Percentiles rank a stretch among this genome's conserved stretches.
phyloP scores from a whole-genome alignment of 2,329 filamentous ascomycete species.

The Aureobasidium pullulans region DNA sequence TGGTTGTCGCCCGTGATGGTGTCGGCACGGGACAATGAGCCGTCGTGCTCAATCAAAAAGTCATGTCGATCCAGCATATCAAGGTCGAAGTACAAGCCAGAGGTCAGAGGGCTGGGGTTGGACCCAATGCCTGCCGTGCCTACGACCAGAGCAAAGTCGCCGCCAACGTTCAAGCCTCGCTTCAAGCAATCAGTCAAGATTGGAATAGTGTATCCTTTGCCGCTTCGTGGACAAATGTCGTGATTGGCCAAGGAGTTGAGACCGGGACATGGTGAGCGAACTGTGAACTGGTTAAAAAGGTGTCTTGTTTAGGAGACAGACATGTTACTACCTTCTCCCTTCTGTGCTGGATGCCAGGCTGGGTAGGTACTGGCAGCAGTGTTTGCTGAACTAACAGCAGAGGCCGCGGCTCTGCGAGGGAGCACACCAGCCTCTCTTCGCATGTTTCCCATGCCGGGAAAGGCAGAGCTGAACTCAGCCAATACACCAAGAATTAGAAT shows the following conservation, averaged over 20 bases:
- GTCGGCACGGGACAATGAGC: slow-evolving; percentile 28
- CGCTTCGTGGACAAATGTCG: slow-evolving; percentile 12
- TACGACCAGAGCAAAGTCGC: neutral
- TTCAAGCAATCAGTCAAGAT: slow-evolving; percentile 7
- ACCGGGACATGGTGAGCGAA: slow-evolving; percentile 12
- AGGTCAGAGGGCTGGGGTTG: slow-evolving; percentile 9
- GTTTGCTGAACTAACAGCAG: neutral
- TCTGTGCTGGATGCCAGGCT: slow-evolving; percentile 10
- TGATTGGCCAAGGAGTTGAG: slow-evolving; percentile 13
- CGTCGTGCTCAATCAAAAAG: slow-evolving; percentile 31
- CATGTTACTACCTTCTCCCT: neutral
- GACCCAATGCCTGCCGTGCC: slow-evolving; percentile 11
- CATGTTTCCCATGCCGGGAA: slow-evolving; percentile 5
- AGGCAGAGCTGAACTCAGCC: neutral
- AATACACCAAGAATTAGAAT: neutral
- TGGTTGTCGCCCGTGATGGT: slow-evolving; percentile 29
- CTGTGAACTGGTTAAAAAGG: slow-evolving; percentile 22
- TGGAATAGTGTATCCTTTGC: slow-evolving; percentile 14
- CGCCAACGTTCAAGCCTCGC: slow-evolving; percentile 11
- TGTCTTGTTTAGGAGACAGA: neutral
- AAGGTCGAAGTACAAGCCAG: slow-evolving; percentile 11
- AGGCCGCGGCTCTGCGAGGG: neutral
- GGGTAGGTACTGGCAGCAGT: neutral
- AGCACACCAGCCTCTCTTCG: neutral
- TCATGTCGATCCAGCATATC: slow-evolving; percentile 14